Conservation (phyloP, 2,329 filamentous ascomycete species). For the Fusarium sp. region DNA sequence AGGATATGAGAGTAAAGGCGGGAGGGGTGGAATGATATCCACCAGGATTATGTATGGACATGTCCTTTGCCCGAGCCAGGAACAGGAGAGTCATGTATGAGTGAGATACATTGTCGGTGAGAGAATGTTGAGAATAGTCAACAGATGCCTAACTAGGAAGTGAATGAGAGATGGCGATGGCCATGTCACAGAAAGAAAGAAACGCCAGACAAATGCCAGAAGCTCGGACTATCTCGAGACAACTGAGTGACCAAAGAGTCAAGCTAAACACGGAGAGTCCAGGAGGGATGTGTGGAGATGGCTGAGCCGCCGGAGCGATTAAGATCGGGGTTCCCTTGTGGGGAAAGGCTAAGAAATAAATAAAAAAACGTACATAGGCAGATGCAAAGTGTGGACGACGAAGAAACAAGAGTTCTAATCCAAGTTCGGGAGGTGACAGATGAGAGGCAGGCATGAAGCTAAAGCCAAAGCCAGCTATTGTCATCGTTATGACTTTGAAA, state of each 20-base stretch:
- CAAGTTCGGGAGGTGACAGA: slow-evolving; percentile 26
- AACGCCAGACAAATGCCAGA: background rate
- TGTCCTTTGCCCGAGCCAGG: background rate
- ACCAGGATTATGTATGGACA: slow-evolving; percentile 29
- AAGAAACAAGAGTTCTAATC: slow-evolving; percentile 27
- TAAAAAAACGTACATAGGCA: background rate
- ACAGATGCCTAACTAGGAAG: background rate
- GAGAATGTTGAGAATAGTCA: background rate
- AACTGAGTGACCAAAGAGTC: slow-evolving; percentile 8
- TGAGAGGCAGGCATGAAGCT: background rate
- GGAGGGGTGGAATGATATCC: slow-evolving; percentile 27
- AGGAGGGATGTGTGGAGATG: slow-evolving; percentile 30
- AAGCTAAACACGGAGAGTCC: background rate
- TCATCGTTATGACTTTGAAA: slow-evolving; percentile 1
- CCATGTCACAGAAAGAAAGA: slow-evolving; percentile 11
- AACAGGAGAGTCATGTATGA: slow-evolving; percentile 5
- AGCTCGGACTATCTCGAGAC: slow-evolving; percentile 23
- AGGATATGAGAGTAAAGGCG: slow-evolving; percentile 18
- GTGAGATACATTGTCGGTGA: background rate
- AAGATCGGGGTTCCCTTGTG: slow-evolving; percentile 32
- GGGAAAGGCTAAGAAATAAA: slow-evolving; percentile 18
- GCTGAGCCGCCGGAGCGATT: slow-evolving; percentile 11
- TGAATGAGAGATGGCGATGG: slow-evolving; percentile 2
- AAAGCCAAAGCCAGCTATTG: slow-evolving; percentile 2
- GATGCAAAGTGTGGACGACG: slow-evolving; percentile 30